phyloP scores from a whole-genome alignment of 2,329 filamentous ascomycete genomes.

The Cercospora sesami region DNA sequence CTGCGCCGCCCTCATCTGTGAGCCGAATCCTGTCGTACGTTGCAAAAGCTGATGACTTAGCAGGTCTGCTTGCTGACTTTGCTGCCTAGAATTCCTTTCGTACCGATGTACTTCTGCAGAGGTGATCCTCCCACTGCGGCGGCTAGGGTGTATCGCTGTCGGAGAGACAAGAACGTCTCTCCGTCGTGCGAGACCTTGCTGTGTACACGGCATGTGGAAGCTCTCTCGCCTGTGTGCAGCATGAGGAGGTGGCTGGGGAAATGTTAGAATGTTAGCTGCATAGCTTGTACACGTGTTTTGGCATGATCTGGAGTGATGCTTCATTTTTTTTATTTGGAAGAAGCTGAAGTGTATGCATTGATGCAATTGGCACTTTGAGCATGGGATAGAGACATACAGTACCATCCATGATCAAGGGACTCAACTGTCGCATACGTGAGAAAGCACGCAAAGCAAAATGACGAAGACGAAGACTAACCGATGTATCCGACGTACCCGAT shows the following conservation, averaged over 20 bases:
- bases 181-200: neutral
- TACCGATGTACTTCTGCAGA: neutral
- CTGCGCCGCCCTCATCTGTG: neutral
- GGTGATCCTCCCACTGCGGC: neutral
- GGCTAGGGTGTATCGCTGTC: neutral
- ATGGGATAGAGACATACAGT: neutral
- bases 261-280: neutral
- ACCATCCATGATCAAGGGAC: neutral
- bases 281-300: neutral
- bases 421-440: neutral
- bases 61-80: constrained; percentile 5
- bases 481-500: neutral
- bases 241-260: neutral
- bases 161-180: neutral
- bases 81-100: neutral
- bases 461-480: neutral
- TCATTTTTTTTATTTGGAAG: neutral
- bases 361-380: neutral
- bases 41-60: neutral
- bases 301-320: neutral
- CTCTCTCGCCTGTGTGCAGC: neutral
- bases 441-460: neutral
- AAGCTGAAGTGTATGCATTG: neutral
- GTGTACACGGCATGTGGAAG: neutral
- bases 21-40: neutral